Percentiles rank a stretch among this genome's conserved stretches.
Conservation (phyloP, 2,329 filamentous ascomycete genomes). For the Talaromyces marneffei region DNA sequence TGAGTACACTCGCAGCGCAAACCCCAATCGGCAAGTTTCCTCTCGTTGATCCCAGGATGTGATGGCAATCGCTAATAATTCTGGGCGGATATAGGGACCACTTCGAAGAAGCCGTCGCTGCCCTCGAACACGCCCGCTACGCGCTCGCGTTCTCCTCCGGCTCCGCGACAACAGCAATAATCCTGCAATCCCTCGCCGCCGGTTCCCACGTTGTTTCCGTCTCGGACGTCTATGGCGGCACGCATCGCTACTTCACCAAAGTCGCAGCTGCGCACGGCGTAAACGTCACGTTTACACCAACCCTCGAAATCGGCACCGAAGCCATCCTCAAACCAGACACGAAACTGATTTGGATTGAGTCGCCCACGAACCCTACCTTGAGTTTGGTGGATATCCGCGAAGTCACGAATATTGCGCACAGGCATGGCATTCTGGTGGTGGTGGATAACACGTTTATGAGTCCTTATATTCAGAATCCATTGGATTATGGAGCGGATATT, state of each 20-base stretch:
- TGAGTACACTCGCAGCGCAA: slow-evolving; percentile 89
- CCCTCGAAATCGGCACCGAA: slow-evolving; percentile 81
- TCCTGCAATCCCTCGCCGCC: slow-evolving; percentile 84
- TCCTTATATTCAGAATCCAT: slow-evolving; percentile 93
- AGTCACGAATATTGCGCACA: slow-evolving; percentile 75
- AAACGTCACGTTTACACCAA: slow-evolving; percentile 86
- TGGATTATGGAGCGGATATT: slow-evolving; percentile 91
- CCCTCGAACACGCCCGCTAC: slow-evolving; percentile 85
- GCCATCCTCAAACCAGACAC: slow-evolving; percentile 82
- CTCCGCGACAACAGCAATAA: slow-evolving; percentile 85
- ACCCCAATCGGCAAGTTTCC: slow-evolving; percentile 68
- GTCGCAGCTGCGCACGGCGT: slow-evolving; percentile 93
- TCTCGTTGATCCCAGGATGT: too few relatives aligned
- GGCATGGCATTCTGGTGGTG: slow-evolving; percentile 87
- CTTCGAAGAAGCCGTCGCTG: slow-evolving; percentile 86
- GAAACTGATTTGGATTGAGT: slow-evolving; percentile 95
- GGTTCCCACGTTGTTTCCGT: slow-evolving; percentile 94
- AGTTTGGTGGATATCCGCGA: slow-evolving; percentile 87
- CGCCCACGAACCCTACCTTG: slow-evolving; percentile 89
- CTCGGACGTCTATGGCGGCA: slow-evolving; percentile 95
- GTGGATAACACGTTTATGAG: slow-evolving; percentile 98
- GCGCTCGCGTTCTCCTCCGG: slow-evolving; percentile 93
- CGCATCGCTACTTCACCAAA: slow-evolving; percentile 97
- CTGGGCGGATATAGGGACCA: slow-evolving; percentile 59
- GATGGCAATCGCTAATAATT: neutral